Base-by-base conservation (phyloP, 192 early-diverging fungal genomes). In the Rhizoclosmatium globosum region DNA sequence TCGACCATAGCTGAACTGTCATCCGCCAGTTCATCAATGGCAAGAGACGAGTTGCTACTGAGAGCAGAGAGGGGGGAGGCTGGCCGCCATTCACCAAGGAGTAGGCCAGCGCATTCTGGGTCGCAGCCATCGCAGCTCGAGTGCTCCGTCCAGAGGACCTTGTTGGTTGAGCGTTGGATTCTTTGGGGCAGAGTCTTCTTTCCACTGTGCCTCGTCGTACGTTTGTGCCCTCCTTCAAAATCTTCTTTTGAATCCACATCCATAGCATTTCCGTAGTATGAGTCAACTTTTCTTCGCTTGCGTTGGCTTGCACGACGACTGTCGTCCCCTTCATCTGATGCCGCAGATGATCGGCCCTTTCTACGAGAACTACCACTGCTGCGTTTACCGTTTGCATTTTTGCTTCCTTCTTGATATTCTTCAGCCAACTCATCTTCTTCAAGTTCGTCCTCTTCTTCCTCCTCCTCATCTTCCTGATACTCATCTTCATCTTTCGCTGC, bases 251-350 rank as follows among this genome's bases (percentile, higher is more conserved):
- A 19, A 50, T 58, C 47, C 42, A 39, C 65, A 56, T 70, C 60
- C 19, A 31, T 50, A 46, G 13, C 76, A 56, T 45, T 45, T 44
- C 50, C 76, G 61, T 2, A 57, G 44, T 74, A 74, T 11, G 73
- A 64, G 62, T 74, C 73, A 19, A 74, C 73, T 43, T 74, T 74
- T 46, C 73, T 60, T 39, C 60, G 57, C 45, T 74, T 74, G 13
- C 73, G 73, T 19, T 59, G 57, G 39, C 73, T 82, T 19, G 79
- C 72, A 19, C 74, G 72, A 3, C 86, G 81, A 0, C 79, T 81
- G 2, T 74, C 77, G 53, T 82, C 81, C 38, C 82, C 50, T 53
- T 53, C 50, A 13, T 7, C 50, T 17, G 17, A 53, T 1, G 50
- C 6, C 6, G 6, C 50, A 7, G 50, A 53, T 13, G 6, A 7